Conservation (phyloP, 495 filamentous ascomycete species). For the Hapsidospora chrysogenum region DNA sequence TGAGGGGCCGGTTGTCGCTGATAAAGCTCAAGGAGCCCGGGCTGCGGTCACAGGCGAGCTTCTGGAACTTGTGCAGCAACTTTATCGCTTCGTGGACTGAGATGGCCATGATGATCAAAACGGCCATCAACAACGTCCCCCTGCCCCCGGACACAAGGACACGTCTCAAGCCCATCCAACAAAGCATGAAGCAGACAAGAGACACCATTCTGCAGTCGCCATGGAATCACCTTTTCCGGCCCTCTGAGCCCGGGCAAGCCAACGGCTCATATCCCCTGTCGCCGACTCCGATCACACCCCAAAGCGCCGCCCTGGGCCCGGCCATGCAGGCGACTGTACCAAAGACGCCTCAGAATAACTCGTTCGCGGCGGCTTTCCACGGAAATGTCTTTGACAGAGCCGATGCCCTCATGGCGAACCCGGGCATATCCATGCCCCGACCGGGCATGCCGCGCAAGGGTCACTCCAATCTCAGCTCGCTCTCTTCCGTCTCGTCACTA, state of each 20-base stretch:
- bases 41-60: slow-evolving; percentile 55
- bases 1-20: slow-evolving; percentile 54
- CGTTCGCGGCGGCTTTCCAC: slow-evolving; percentile 46
- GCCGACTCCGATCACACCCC: slow-evolving; percentile 35
- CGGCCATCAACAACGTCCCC: slow-evolving; percentile 39
- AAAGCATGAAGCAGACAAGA: slow-evolving; percentile 56
- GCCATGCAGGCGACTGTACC: slow-evolving; percentile 83
- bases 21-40: slow-evolving; percentile 75
- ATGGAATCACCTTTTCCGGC: slow-evolving; percentile 40
- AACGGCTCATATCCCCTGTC: not conserved
- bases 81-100: slow-evolving; percentile 66
- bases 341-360: slow-evolving; percentile 52
- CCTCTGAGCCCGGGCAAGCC: slow-evolving; percentile 4
- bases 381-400: slow-evolving; percentile 62
- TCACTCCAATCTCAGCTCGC: slow-evolving; percentile 17
- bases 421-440: slow-evolving; percentile 23
- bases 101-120: slow-evolving; percentile 52
- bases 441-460: slow-evolving; percentile 21
- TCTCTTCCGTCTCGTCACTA: slow-evolving; percentile 15
- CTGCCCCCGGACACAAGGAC: slow-evolving; percentile 51
- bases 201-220: slow-evolving; percentile 59
- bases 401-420: slow-evolving; percentile 49
- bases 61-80: slow-evolving; percentile 66
- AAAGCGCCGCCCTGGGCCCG: slow-evolving; percentile 63
- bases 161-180: slow-evolving; percentile 60